A percentile compares a stretch with the other conserved stretches of the same genome.
These are phyloP conservation scores for Candida mattraensis DNA, from an alignment of 805 yeast genomes.

Conservation along the genomic window DNA sequence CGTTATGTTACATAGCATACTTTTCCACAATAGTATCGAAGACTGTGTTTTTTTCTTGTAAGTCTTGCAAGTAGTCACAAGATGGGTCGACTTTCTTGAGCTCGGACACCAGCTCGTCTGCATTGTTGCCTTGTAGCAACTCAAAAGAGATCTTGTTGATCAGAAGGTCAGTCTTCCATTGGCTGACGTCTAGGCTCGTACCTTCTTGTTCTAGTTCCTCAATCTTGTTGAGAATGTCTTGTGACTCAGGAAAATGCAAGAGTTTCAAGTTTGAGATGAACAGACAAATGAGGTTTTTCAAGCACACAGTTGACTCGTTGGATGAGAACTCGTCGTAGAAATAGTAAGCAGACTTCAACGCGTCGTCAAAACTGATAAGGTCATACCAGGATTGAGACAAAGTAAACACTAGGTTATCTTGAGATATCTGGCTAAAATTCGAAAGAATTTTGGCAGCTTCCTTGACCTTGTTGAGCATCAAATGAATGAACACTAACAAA, in stretches of 20 bases:
- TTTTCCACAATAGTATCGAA: constrained; percentile 72
- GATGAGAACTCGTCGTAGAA: constrained; percentile 82
- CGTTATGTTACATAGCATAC: constrained; percentile 33
- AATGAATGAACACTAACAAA: constrained; percentile 38
- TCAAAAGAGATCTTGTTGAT: constrained; percentile 68
- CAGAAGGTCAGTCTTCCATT: constrained; percentile 45
- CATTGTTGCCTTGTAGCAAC: constrained; percentile 48
- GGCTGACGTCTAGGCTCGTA: constrained; percentile 7
- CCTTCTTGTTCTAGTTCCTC: constrained; percentile 21
- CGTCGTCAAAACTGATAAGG: constrained; percentile 41
- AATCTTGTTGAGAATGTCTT: constrained; percentile 53
- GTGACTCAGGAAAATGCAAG: constrained; percentile 80
- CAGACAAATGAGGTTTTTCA: constrained; percentile 57
- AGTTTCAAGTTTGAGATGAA: constrained; percentile 77
- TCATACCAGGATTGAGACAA: constrained; percentile 71
- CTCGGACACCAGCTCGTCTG: constrained; percentile 28
- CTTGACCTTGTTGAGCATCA: constrained; percentile 43
- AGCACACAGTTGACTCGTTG: constrained; percentile 42
- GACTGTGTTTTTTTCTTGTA: constrained; percentile 56
- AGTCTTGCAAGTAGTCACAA: constrained; percentile 51
- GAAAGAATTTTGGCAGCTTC: constrained; percentile 47
- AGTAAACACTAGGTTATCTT: constrained; percentile 76
- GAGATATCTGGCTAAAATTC: constrained; percentile 47
- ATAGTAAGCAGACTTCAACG: constrained; percentile 51
- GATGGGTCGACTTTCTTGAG: constrained; percentile 50